Percentiles rank a stretch among this genome's conserved stretches.
Conservation (phyloP, 176 grass and related monocot species). For the Hyparrhenia diplandra region DNA sequence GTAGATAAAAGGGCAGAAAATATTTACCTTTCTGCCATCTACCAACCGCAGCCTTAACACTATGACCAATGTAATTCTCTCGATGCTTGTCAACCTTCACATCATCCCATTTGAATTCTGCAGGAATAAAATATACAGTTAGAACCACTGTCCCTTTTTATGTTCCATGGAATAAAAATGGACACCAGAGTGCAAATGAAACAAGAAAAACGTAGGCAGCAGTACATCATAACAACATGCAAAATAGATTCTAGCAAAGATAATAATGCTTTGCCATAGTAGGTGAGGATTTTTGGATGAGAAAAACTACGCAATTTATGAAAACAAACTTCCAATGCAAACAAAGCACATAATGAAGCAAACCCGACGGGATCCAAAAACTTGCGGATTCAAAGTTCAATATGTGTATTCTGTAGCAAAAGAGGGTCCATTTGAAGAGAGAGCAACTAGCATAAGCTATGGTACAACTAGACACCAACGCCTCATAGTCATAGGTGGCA, state of each 20-base stretch:
- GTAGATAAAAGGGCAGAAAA: not conserved
- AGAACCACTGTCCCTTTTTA: not conserved
- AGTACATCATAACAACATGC: not conserved
- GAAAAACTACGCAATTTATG: not conserved
- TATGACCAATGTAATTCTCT: constrained; percentile 96
- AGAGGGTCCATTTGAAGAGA: not conserved
- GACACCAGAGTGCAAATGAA: not conserved
- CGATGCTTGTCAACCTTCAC: constrained; percentile 98
- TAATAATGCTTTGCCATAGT: not conserved
- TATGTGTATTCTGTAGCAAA: not conserved
- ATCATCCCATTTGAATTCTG: constrained; percentile 99
- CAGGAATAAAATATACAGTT: not conserved
- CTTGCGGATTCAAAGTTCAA: not conserved
- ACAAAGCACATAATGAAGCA: not conserved
- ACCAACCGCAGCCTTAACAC: constrained; percentile 89
- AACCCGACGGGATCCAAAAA: not conserved
- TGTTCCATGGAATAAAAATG: not conserved
- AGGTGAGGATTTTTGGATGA: not conserved
- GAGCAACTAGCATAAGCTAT: not conserved
- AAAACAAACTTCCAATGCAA: not conserved
- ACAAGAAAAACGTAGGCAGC: not conserved
- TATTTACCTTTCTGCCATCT: constrained; percentile 98
- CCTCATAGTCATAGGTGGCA: not conserved
- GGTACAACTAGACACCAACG: not conserved
- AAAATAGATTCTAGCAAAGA: constrained; percentile 4